Conservation (phyloP, 139 green algal genomes). For the Ettlia oleoabundans region DNA sequence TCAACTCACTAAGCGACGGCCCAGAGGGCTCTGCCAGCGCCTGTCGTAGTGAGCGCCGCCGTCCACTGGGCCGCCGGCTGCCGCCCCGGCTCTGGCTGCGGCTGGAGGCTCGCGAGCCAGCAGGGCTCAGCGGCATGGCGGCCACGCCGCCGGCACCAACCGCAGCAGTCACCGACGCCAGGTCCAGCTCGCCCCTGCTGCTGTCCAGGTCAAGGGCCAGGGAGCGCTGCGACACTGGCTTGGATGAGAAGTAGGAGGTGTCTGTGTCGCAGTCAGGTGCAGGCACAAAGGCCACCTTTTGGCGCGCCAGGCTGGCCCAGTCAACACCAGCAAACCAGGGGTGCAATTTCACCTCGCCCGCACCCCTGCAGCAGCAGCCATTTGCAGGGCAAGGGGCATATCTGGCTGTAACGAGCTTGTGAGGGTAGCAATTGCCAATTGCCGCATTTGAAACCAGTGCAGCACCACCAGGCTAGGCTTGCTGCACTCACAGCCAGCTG, state of each 20-base stretch:
- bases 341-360: slow-evolving; percentile 87
- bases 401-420: background rate
- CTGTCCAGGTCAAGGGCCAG: slow-evolving; percentile 50
- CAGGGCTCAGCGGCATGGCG: slow-evolving; percentile 4
- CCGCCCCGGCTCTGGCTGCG: slow-evolving; percentile 15
- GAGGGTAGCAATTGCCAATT: background rate
- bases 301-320: slow-evolving; percentile 73
- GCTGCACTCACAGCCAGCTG: background rate
- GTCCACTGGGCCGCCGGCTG: background rate
- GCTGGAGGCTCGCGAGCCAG: slow-evolving; percentile 15
- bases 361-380: slow-evolving; percentile 43
- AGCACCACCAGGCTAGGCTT: no score
- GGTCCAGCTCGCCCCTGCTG: slow-evolving; percentile 13
- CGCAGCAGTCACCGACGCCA: background rate
- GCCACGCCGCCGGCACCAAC: background rate
- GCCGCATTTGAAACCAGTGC: background rate
- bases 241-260: slow-evolving; percentile 79
- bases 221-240: slow-evolving; percentile 42
- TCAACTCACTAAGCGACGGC: slow-evolving; percentile 3
- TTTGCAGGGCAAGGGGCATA: background rate
- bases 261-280: slow-evolving; percentile 63
- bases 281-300: slow-evolving; percentile 85
- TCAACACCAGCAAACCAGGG: slow-evolving; percentile 83
- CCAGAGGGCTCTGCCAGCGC: slow-evolving; percentile 26
- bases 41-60: slow-evolving; percentile 34